Conservation (phyloP, 495 filamentous ascomycete species). For the Penicillium lagena region DNA sequence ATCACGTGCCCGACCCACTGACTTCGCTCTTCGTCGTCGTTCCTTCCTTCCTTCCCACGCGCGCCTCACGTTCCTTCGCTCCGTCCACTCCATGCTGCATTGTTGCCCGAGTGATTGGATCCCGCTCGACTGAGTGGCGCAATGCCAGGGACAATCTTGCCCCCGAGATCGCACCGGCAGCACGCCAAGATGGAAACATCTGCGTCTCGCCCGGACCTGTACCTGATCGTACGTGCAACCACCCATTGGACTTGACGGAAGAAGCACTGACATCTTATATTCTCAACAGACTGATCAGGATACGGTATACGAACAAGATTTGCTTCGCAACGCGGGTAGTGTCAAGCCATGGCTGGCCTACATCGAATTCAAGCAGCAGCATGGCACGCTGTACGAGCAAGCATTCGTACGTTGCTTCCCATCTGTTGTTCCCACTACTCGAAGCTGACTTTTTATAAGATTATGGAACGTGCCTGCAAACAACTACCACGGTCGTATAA, state of each 20-base stretch:
- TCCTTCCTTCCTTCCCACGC: conserved; percentile 18
- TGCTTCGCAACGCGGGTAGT: conserved; percentile 76
- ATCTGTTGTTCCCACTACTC: neutral
- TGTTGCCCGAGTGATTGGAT: conserved; percentile 32
- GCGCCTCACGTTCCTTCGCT: conserved; percentile 23
- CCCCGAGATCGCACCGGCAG: conserved; percentile 47
- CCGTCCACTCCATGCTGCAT: conserved; percentile 11
- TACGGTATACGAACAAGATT: conserved; percentile 91
- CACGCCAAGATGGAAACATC: conserved; percentile 42
- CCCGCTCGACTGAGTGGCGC: conserved; percentile 38
- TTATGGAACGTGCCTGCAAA: conserved; percentile 82
- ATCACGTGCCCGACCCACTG: conserved; percentile 23
- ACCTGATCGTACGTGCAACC: conserved; percentile 62
- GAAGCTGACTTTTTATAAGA: conserved; percentile 14
- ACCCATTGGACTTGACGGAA: conserved; percentile 2
- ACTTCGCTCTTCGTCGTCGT: conserved; percentile 20
- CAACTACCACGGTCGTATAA: conserved; percentile 94
- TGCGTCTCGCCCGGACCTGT: conserved; percentile 54
- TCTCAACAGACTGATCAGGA: conserved; percentile 68
- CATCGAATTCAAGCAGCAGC: conserved; percentile 82
- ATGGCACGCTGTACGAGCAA: conserved; percentile 83
- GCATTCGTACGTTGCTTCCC: conserved; percentile 59
- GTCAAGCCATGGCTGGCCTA: conserved; percentile 96
- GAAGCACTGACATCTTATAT: conserved; percentile 7
- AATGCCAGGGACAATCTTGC: conserved; percentile 60